Evolutionary conservation across 768 basidiomycete species (phyloP).

Genomic region (Harrya chromipes): DNA sequence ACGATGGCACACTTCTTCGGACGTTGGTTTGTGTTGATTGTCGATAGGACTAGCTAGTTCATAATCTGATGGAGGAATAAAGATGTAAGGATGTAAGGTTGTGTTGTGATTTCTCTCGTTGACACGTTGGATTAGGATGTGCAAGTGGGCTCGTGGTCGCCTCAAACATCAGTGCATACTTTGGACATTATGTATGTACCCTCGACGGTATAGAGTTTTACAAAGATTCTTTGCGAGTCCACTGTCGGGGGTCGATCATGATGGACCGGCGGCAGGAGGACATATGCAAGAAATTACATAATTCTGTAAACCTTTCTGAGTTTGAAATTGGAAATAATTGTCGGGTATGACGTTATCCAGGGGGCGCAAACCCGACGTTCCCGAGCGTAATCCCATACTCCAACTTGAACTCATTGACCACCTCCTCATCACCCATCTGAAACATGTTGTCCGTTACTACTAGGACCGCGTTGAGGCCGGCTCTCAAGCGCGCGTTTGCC

Average conservation of each 20-base stretch:
- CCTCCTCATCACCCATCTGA: not conserved
- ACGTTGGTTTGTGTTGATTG: not conserved
- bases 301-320: constrained; percentile 1
- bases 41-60: constrained; percentile 1
- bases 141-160: too few relatives aligned
- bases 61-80: constrained; percentile 7
- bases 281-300: not conserved
- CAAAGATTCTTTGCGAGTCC: too few relatives aligned
- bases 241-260: too few relatives aligned
- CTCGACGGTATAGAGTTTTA: too few relatives aligned
- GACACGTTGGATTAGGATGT: too few relatives aligned
- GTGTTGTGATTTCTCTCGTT: too few relatives aligned
- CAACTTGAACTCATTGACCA: not conserved
- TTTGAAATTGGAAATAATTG: not conserved
- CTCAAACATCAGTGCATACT: not conserved
- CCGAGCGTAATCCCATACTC: too few relatives aligned
- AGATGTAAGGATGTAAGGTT: not conserved
- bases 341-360: constrained; percentile 12
- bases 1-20: not conserved
- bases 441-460: constrained; percentile 50
- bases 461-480: constrained; percentile 42
- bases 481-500: constrained; percentile 44
- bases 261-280: too few relatives aligned
- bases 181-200: not conserved
- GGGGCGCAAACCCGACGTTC: not conserved